phyloP scores from a whole-genome alignment of 106 monocot species.

The Dendrobium catenatum region DNA sequence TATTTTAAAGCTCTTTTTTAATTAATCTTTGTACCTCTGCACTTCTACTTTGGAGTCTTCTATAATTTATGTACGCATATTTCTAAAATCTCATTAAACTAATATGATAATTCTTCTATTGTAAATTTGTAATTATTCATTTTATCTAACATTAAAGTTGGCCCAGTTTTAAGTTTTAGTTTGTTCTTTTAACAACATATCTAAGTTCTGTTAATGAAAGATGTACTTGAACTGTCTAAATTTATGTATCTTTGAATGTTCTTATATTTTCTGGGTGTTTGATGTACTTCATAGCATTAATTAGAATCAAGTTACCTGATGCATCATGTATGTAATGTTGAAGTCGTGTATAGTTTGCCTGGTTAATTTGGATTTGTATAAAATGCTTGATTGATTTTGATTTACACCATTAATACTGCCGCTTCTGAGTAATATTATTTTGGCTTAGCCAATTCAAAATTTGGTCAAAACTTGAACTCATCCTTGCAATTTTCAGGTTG shows the following conservation, averaged over 20 bases:
- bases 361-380: neutral
- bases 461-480: neutral
- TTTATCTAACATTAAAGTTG: no score
- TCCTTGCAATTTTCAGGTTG: constrained; percentile 48
- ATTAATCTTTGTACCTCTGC: neutral
- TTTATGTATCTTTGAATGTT: neutral
- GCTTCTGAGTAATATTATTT: neutral
- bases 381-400: neutral
- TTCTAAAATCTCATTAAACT: neutral
- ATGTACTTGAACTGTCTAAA: neutral
- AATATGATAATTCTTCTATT: neutral
- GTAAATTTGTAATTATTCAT: no score
- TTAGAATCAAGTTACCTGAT: neutral
- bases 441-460: neutral
- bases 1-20: no score
- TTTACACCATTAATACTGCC: no score
- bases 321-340: neutral
- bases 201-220: neutral
- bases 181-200: no score
- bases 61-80: neutral
- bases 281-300: neutral
- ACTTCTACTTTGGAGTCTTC: neutral
- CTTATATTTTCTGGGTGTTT: neutral
- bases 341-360: neutral
- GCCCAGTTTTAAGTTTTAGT: no score